These are phyloP conservation scores for Mortierella sp. DNA, from an alignment of 371 early-diverging fungal species.

Conservation along the genomic window DNA sequence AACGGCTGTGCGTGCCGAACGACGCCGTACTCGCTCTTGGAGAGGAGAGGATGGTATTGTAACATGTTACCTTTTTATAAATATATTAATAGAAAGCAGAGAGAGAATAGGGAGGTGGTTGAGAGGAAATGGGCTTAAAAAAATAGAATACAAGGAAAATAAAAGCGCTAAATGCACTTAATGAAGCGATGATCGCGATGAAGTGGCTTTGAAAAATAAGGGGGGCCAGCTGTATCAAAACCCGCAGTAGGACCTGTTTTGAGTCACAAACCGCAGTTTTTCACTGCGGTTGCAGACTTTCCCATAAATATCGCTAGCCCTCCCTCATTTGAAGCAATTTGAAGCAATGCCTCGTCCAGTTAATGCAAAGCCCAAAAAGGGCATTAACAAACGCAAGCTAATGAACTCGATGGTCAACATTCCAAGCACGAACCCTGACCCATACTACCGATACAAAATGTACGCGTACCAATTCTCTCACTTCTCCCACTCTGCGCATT, in stretches of 20 bases:
- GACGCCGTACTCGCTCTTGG: constrained; percentile 18
- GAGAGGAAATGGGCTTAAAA: too few species aligned
- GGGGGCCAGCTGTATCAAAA: too few species aligned
- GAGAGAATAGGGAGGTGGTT: too few species aligned
- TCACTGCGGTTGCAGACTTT: too few species aligned
- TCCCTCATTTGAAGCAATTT: constrained; percentile 7
- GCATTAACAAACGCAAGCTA: constrained; percentile 48
- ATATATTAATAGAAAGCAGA: too few species aligned
- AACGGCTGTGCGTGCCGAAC: constrained; percentile 16
- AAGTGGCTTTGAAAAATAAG: too few species aligned
- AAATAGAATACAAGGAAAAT: too few species aligned
- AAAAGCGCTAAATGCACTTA: too few species aligned
- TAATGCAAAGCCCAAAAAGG: constrained; percentile 48
- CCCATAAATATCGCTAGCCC: not conserved
- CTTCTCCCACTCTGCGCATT: not conserved
- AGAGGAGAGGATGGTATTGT: constrained; percentile 47
- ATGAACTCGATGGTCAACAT: constrained; percentile 59
- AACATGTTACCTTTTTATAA: not conserved
- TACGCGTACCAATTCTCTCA: constrained; percentile 8
- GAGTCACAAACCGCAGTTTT: too few species aligned
- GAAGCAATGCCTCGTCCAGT: constrained; percentile 25
- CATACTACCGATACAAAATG: constrained; percentile 57
- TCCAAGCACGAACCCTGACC: constrained; percentile 56
- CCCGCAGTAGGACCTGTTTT: too few species aligned
- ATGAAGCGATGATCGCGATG: too few species aligned